Percentiles rank a stretch among this genome's conserved stretches.
These are phyloP conservation scores for Phytophthora foliorum DNA, from an alignment of 352 stramenopile genomes.

Conservation along the genomic window DNA sequence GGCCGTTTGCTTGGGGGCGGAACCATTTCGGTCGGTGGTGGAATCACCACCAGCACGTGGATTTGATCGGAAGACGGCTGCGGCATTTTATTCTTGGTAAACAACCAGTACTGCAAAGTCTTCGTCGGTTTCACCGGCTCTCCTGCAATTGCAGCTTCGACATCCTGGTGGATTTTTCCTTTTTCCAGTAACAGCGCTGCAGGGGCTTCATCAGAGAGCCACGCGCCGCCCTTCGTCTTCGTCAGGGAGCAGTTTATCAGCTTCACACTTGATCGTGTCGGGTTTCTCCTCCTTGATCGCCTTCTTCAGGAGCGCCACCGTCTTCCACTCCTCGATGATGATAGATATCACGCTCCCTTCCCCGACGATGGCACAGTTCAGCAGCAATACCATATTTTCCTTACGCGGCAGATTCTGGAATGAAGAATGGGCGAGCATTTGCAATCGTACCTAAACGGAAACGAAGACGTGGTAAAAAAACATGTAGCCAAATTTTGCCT, in stretches of 20 bases:
- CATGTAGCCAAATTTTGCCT: too few species aligned
- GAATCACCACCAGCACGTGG: constrained; percentile 14
- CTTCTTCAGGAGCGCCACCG: not conserved
- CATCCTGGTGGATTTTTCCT: not conserved
- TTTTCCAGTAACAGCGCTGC: constrained; percentile 3
- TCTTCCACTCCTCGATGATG: too few species aligned
- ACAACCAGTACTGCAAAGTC: not conserved
- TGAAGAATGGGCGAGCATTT: too few species aligned
- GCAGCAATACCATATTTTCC: too few species aligned
- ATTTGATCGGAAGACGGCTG: constrained; percentile 2
- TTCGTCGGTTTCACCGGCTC: not conserved
- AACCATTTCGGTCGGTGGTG: not conserved
- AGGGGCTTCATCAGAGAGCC: not conserved
- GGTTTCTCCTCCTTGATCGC: not conserved
- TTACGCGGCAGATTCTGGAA: too few species aligned
- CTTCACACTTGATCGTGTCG: too few species aligned
- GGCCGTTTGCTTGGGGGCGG: not conserved
- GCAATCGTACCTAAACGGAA: too few species aligned
- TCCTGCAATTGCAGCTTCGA: not conserved
- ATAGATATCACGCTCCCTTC: too few species aligned
- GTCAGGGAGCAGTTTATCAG: too few species aligned
- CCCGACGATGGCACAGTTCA: too few species aligned
- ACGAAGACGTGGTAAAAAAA: too few species aligned
- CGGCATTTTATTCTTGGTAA: constrained; percentile 7
- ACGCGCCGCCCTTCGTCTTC: not conserved